Evolutionary conservation across 2,329 filamentous ascomycete species (phyloP).

Genomic region (Aspergillus sp.): DNA sequence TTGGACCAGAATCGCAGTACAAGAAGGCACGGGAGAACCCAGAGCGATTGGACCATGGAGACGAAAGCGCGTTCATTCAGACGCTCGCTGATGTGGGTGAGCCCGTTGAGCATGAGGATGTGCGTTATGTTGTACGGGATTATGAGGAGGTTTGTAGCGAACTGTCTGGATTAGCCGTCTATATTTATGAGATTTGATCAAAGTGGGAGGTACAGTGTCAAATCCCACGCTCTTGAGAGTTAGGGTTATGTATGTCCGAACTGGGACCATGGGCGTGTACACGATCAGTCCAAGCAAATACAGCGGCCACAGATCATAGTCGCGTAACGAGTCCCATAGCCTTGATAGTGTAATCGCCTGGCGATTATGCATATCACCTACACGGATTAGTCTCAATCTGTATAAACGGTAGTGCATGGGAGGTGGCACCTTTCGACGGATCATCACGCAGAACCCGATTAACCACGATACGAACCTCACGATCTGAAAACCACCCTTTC

Average conservation of each 20-base stretch:
- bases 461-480: constrained; percentile 61
- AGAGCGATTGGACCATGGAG: constrained; percentile 54
- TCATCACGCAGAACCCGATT: constrained; percentile 61
- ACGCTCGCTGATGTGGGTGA: constrained; percentile 48
- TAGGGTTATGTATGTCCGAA: constrained; percentile 58
- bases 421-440: constrained; percentile 51
- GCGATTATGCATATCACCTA: constrained; percentile 58
- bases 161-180: constrained; percentile 24
- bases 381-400: neutral
- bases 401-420: neutral
- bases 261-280: constrained; percentile 55
- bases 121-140: constrained; percentile 48
- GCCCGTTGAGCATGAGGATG: constrained; percentile 43
- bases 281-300: constrained; percentile 56
- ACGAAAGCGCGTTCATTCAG: constrained; percentile 50
- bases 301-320: constrained; percentile 61
- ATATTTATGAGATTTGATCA: neutral
- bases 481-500: constrained; percentile 61
- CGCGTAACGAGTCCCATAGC: constrained; percentile 54
- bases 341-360: constrained; percentile 52
- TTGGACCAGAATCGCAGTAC: constrained; percentile 50
- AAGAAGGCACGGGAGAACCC: constrained; percentile 61
- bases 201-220: constrained; percentile 37
- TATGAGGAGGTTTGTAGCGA: constrained; percentile 62
- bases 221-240: constrained; percentile 59